phyloP scores from a whole-genome alignment of 2,329 filamentous ascomycete genomes.

The Amauroascus niger region DNA sequence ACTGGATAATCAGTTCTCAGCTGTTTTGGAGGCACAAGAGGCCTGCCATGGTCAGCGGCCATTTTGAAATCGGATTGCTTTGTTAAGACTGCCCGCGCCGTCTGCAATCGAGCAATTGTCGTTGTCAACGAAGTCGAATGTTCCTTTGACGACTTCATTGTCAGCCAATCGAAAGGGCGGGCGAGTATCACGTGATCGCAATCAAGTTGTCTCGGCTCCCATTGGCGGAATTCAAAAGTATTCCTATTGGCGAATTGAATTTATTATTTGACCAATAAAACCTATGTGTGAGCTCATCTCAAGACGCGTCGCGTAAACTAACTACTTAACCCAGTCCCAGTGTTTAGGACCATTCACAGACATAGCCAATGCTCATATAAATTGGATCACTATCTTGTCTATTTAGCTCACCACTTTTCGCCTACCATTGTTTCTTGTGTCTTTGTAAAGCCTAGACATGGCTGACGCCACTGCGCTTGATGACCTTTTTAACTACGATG shows the following conservation, averaged over 20 bases:
- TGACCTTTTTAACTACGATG: slow-evolving; percentile 67
- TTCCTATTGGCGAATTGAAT: not conserved
- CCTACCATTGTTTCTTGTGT: no score
- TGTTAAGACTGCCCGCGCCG: not conserved
- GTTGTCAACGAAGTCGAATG: not conserved
- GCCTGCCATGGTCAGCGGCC: slow-evolving; percentile 33
- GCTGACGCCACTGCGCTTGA: slow-evolving; percentile 40
- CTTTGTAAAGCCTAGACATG: no score
- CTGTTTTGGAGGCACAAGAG: slow-evolving; percentile 63
- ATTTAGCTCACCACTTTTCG: no score
- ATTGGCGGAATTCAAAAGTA: not conserved
- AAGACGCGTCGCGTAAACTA: slow-evolving; percentile 12
- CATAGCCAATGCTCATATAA: no score
- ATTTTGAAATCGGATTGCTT: slow-evolving; percentile 22
- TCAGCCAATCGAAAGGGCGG: not conserved
- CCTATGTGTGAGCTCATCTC: not conserved
- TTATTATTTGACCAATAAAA: not conserved
- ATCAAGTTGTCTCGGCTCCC: not conserved
- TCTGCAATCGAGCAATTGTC: slow-evolving; percentile 2
- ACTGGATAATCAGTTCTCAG: slow-evolving; percentile 80
- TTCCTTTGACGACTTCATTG: not conserved
- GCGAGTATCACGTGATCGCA: not conserved
- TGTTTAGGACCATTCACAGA: no score
- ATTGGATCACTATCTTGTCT: no score
- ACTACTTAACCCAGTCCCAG: no score